These are phyloP conservation scores for Terana coerulea DNA, from an alignment of 768 basidiomycete genomes.

Conservation along the genomic window DNA sequence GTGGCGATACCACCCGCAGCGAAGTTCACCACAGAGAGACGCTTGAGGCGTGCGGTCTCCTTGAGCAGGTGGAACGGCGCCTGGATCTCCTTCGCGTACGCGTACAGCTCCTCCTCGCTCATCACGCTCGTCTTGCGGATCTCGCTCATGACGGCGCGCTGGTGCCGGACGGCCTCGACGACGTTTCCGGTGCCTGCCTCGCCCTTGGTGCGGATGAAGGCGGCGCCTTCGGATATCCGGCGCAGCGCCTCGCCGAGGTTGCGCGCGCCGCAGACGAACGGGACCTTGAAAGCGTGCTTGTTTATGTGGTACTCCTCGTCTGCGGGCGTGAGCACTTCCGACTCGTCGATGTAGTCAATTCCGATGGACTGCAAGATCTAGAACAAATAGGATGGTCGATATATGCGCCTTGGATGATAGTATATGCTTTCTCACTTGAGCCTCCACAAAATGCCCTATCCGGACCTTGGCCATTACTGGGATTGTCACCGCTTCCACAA, in stretches of 20 bases:
- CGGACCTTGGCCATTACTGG: constrained; percentile 96
- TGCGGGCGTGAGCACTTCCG: constrained; percentile 91
- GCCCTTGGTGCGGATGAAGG: constrained; percentile 98
- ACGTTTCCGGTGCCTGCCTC: constrained; percentile 89
- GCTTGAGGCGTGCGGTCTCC: constrained; percentile 91
- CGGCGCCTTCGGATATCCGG: constrained; percentile 95
- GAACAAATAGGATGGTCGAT: background rate
- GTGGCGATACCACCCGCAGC: constrained; percentile 94
- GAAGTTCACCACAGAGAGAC: constrained; percentile 94
- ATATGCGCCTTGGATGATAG: background rate
- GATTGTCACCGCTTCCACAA: constrained; percentile 91
- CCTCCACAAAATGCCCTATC: constrained; percentile 97
- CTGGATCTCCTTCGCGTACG: constrained; percentile 86
- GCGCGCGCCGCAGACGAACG: constrained; percentile 94
- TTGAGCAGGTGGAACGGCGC: constrained; percentile 95
- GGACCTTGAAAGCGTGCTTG: constrained; percentile 93
- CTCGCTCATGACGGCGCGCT: constrained; percentile 76
- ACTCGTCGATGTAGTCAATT: constrained; percentile 96
- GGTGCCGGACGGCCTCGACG: constrained; percentile 92
- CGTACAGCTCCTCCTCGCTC: constrained; percentile 93
- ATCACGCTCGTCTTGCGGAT: constrained; percentile 84
- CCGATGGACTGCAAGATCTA: constrained; percentile 93
- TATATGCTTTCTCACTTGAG: constrained; percentile 58
- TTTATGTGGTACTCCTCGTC: constrained; percentile 97
- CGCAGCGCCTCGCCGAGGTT: constrained; percentile 95